A percentile compares a stretch with the other conserved stretches of the same genome.
phyloP scores from a whole-genome alignment of 495 filamentous ascomycete species.

The Trichoderma reesei region DNA sequence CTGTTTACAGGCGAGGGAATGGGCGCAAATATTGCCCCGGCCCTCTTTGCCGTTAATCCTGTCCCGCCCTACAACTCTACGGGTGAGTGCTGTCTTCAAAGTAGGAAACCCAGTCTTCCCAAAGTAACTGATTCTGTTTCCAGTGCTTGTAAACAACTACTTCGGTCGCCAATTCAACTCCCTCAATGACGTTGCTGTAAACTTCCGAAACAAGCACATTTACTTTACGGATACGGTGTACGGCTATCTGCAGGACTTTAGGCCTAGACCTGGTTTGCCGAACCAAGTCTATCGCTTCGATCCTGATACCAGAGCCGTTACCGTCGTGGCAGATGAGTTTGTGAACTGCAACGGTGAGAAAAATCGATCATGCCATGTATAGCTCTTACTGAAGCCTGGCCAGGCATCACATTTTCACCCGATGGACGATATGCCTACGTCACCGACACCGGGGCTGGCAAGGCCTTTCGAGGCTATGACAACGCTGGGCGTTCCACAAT shows the following conservation, averaged over 20 bases:
- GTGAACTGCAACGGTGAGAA: slow-evolving; percentile 41
- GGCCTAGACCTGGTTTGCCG: slow-evolving; percentile 39
- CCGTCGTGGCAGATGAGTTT: slow-evolving; percentile 47
- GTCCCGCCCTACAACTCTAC: slow-evolving; percentile 40
- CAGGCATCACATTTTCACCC: slow-evolving; percentile 46
- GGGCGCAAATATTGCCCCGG: slow-evolving; percentile 31
- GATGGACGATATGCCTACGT: slow-evolving; percentile 43
- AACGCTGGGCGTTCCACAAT: slow-evolving; percentile 27
- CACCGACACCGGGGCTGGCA: slow-evolving; percentile 43
- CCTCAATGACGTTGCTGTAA: slow-evolving; percentile 47
- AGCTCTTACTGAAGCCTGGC: background rate
- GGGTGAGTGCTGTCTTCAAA: slow-evolving; percentile 17
- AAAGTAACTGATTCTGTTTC: background rate
- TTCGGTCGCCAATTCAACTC: slow-evolving; percentile 52
- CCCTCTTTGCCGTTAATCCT: slow-evolving; percentile 38
- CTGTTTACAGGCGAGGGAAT: slow-evolving; percentile 40
- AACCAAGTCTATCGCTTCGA: slow-evolving; percentile 49
- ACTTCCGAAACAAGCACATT: slow-evolving; percentile 41
- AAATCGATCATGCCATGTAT: background rate
- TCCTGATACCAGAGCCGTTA: slow-evolving; percentile 34
- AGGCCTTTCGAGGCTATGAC: slow-evolving; percentile 32
- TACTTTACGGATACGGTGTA: slow-evolving; percentile 61
- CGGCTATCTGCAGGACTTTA: slow-evolving; percentile 47
- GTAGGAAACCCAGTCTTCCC: background rate
- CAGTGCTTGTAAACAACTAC: slow-evolving; percentile 41